Evolutionary conservation across 2,329 filamentous ascomycete species (phyloP), one percentile per base, ranked within the genome.

Genomic region (Pezicula rhizophila): DNA sequence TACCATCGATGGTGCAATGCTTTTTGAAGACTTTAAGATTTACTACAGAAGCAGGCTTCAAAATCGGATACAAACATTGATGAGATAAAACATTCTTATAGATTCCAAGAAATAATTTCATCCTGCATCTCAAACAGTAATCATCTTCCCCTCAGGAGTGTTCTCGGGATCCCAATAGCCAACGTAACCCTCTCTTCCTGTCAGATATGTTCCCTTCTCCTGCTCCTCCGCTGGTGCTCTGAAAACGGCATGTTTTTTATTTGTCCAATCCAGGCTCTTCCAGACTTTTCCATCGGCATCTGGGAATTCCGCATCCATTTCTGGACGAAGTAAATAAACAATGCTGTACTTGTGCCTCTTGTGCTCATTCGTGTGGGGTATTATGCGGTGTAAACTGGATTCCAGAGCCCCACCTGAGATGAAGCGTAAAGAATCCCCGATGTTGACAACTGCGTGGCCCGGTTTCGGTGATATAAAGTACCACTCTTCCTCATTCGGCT

Each of bases 381-480:
- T 23, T 5, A 23, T 23, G 6, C 61, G 59, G 49, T 63, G 60
- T 44, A 61, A 43, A 11, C 51, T 53, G n/a, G 53, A 57, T 8
- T 56, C 64, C 50, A 76, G 50, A 8, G 62, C 51, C 0, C 70
- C 70, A 1, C 59, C 64, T 0, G 68, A 70, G 54, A 74, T 23
- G 6, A 23, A 23, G 23, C 23, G 70, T 50, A 73, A 69, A 10
- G 73, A 69, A 55, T 76, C 73, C 2, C 74, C 73, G 6, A 76
- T 60, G 53, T 76, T 76, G 18, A 75, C 66, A 37, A 76, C 62
- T 11, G 64, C 53, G 49, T 56, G 57, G 1, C 55, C 60, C 1
- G 52, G 52, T 8, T 49, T 34, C 2, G 60, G 60, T 14, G 48
- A 45, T 2, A 61, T 52, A 37, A 50, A 64, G 14, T 49, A 37